Conservation (phyloP, 2,329 filamentous ascomycete species). For the Geosmithia morbida region DNA sequence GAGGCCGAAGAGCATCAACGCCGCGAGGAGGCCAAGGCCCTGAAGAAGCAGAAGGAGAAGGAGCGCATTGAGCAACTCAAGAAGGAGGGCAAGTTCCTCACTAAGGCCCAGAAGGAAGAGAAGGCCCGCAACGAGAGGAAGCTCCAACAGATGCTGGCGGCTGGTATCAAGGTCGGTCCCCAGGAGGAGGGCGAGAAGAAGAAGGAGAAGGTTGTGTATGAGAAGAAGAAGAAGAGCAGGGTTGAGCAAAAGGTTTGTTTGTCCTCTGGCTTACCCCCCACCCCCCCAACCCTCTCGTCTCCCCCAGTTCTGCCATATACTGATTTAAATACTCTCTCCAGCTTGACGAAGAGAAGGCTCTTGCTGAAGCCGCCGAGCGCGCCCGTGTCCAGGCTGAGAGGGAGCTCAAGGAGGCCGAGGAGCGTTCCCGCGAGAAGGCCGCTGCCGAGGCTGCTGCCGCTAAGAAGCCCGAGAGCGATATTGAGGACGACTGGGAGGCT, state of each 20-base stretch:
- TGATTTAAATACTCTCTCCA: slow-evolving; percentile 13
- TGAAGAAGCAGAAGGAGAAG: slow-evolving; percentile 78
- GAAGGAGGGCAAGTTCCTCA: slow-evolving; percentile 76
- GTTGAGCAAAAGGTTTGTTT: slow-evolving; percentile 36
- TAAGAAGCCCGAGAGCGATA: slow-evolving; percentile 40
- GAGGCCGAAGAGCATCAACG: slow-evolving; percentile 54
- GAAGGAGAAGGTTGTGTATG: slow-evolving; percentile 66
- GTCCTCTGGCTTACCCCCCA: neutral
- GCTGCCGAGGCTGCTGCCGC: slow-evolving; percentile 41
- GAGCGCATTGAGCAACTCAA: slow-evolving; percentile 77
- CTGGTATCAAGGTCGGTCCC: slow-evolving; percentile 58
- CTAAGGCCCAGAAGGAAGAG: slow-evolving; percentile 73
- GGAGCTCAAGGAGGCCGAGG: slow-evolving; percentile 44
- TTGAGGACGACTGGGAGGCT: slow-evolving; percentile 80
- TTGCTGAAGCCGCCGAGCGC: slow-evolving; percentile 66
- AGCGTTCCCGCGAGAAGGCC: slow-evolving; percentile 41
- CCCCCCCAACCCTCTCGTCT: slow-evolving; percentile 2
- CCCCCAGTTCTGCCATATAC: too few species aligned
- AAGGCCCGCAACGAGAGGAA: slow-evolving; percentile 68
- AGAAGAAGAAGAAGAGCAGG: slow-evolving; percentile 60
- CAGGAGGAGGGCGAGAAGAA: slow-evolving; percentile 37
- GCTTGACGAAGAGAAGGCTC: slow-evolving; percentile 62
- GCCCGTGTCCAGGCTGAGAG: slow-evolving; percentile 55
- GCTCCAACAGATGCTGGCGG: slow-evolving; percentile 72
- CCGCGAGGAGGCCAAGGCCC: slow-evolving; percentile 57